These are phyloP conservation scores for Bidens hawaiensis DNA, from an alignment of 140 eudicot genomes.

Conservation along the genomic window DNA sequence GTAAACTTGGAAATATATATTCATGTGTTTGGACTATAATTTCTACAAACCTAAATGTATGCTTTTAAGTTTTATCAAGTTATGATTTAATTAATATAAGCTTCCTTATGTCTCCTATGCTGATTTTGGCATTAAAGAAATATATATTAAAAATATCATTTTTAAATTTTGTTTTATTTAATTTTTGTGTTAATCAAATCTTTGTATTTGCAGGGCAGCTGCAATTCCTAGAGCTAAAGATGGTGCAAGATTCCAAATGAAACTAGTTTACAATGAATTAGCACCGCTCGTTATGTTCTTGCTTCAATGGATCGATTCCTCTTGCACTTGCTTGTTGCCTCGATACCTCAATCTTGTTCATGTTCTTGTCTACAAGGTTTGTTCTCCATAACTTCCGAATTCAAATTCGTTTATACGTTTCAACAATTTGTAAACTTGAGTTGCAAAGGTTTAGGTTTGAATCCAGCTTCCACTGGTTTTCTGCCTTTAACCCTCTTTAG, in stretches of 20 bases:
- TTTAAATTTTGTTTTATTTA: neutral
- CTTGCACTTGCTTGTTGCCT: slow-evolving; percentile 62
- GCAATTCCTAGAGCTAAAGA: slow-evolving; percentile 77
- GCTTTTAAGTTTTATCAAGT: neutral
- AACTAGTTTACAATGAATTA: slow-evolving; percentile 59
- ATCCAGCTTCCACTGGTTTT: no score
- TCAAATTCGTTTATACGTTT: neutral
- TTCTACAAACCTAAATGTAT: neutral
- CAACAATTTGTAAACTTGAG: no score
- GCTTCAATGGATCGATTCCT: slow-evolving; percentile 74
- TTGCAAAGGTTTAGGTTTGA: no score
- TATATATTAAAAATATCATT: neutral
- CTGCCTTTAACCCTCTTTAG: no score
- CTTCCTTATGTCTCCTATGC: neutral
- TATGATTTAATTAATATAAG: neutral
- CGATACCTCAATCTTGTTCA: slow-evolving; percentile 58
- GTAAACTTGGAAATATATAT: neutral
- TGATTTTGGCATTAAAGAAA: neutral
- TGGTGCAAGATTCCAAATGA: slow-evolving; percentile 75
- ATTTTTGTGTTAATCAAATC: neutral
- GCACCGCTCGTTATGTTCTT: slow-evolving; percentile 62
- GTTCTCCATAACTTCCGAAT: slow-evolving; percentile 8
- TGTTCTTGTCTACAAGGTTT: slow-evolving; percentile 66
- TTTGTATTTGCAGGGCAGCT: slow-evolving; percentile 64
- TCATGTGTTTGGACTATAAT: neutral